Evolutionary conservation across 139 green algal genomes (phyloP), one percentile per base, ranked within the genome.

Genomic region (Ostreobium quekettii): DNA sequence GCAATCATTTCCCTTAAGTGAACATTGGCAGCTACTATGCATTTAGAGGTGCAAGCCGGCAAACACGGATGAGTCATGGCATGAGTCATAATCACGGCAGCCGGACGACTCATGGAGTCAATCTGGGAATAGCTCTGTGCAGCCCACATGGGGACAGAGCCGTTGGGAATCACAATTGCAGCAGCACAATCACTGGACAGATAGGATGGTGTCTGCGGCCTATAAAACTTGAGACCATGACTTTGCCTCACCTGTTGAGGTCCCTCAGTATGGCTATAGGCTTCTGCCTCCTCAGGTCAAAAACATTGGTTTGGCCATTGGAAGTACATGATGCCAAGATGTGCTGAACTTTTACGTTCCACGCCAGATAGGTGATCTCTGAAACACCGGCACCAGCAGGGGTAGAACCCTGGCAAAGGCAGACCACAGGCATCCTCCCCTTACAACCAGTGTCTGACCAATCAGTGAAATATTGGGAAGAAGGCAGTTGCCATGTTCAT

Each of bases 321-420:
- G 66, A 74, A 30, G 73, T 85, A 59, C 79, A 86, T 30, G 87
- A 91, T 4, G 89, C 93, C 61, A 98, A 75, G 66, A 99, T 98
- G 75, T 98, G 90, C 71, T 94, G 87, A 47, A 98, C 92, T 73
- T 95, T 97, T 57, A 67, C 68, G 78, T 98, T 98, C 93, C 93
- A 99, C 0, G 82, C 73, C 7, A 98, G 77, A 71, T 80, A 84
- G 0, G 86, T 89, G 39, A 97, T 92, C 59, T 97, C 72, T 7
- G 60, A 60, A 2, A 60, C 78, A 1, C 57, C 35, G 33, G 75
- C 38, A 48, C 61, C 36, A 33, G 66, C 57, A 2, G 48, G 59
- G 38, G 46, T 33, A 32, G 76, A 72, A 42, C 76, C 76, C 80
- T 83, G 76, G 31, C 19, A 26, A 24, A 63, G 47, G 26, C 4